Base-by-base conservation (phyloP, 2,329 filamentous ascomycete genomes). In the Blumeria hordei region DNA sequence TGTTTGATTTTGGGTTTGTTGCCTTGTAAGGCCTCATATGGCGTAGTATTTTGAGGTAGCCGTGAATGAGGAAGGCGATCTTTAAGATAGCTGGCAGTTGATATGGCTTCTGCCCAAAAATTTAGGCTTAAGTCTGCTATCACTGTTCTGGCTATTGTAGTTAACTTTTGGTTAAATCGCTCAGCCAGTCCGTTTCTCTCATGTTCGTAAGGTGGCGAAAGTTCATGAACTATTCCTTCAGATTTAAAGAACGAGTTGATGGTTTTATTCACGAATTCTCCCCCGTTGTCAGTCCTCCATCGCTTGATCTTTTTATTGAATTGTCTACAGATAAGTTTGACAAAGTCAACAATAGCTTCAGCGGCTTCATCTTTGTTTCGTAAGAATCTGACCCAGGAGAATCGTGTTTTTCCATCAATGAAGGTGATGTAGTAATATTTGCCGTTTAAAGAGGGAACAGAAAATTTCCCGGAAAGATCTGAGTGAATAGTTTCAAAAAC, bases 381-480 rank as follows among this genome's bases (percentile, higher is more conserved):
- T 12, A 53, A 32, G 32, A 53, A 53, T 32, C 41, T 53, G 9
- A 53, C 18, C 18, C 51, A 53, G 32, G 35, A 32, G n/a, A 28
- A 41, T 28, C 51, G 10, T 41, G 18, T 41, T 18, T 53, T 12
- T 11, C 12, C 36, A 32, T 53, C 51, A 43, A 53, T 43, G 18
- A 53, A 43, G 18, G 21, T 41, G 3, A 53, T 39, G 10, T 53
- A 43, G 35, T 53, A 53, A 16, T 21, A 32, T 18, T 53, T 53
- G 7, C 21, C 14, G 21, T 21, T 14, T 41, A 43, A 43, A 41
- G 51, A 53, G 14, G 35, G 36, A 32, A 41, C 18, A 3, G 36
- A 53, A 16, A 53, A 53, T 33, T 53, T 53, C 41, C 51, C 51
- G n/a, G 51, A 43, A 32, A 41, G 51, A 53, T 53, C 51, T 14